These are phyloP conservation scores for Ceratobasidium sp. DNA, from an alignment of 1,284 basidiomycete species.

Conservation along the genomic window DNA sequence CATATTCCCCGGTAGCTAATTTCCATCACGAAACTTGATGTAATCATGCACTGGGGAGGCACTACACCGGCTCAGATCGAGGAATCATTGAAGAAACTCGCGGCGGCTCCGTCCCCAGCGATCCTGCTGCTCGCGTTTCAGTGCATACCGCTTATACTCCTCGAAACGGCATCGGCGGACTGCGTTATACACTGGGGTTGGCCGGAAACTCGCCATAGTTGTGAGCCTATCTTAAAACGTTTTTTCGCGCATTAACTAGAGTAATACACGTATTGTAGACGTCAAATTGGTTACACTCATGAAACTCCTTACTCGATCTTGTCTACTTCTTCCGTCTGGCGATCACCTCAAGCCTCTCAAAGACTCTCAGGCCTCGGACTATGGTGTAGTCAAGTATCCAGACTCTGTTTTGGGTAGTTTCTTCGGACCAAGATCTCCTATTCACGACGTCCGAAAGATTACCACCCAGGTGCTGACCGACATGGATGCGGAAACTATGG, in stretches of 20 bases:
- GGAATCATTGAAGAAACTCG: not conserved
- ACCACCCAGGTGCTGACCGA: slow-evolving; percentile 1
- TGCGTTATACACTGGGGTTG: slow-evolving; percentile 29
- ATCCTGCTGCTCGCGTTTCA: slow-evolving; percentile 14
- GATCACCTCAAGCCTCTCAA: not conserved
- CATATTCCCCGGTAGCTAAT: not conserved
- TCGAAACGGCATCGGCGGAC: not conserved
- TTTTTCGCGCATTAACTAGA: not conserved
- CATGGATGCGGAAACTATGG: not conserved
- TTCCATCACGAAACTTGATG: not conserved
- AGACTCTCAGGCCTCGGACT: not conserved
- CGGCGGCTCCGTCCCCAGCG: not conserved
- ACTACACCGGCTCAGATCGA: not conserved
- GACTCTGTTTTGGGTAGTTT: not conserved
- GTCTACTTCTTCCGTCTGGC: slow-evolving; percentile 9
- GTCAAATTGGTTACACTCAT: not conserved
- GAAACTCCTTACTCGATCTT: not conserved
- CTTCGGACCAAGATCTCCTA: slow-evolving; percentile 12
- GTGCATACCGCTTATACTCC: not conserved
- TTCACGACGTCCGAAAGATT: not conserved
- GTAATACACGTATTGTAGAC: not conserved
- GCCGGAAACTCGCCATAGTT: not conserved
- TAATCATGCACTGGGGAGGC: not conserved
- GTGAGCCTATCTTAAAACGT: not conserved
- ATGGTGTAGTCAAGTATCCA: slow-evolving; percentile 10